Percentiles rank a stretch among this genome's conserved stretches.
phyloP scores from a whole-genome alignment of 495 filamentous ascomycete species.

The Xylaria longipes region DNA sequence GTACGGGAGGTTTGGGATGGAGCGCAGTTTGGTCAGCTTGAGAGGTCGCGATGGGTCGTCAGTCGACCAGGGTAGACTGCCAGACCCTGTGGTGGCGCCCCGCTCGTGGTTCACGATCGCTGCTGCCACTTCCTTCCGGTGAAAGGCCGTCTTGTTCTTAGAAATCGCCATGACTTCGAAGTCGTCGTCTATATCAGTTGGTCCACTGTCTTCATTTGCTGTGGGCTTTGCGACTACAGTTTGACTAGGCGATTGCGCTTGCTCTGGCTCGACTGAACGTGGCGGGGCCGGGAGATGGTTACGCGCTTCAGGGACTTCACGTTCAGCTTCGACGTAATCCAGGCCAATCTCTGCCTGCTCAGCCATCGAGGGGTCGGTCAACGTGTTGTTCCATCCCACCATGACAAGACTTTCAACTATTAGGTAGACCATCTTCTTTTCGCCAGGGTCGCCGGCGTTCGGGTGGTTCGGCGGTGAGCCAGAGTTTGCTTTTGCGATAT shows the following conservation, averaged over 20 bases:
- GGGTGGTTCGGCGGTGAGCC: not conserved
- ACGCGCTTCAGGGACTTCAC: not conserved
- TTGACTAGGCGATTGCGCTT: not conserved
- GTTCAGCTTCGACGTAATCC: not conserved
- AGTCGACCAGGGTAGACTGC: slow-evolving; percentile 34
- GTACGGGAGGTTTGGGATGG: slow-evolving; percentile 52
- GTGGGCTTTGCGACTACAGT: not conserved
- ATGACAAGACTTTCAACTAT: slow-evolving; percentile 48
- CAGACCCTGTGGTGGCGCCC: not conserved
- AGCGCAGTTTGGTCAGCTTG: slow-evolving; percentile 49
- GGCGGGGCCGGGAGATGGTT: not conserved
- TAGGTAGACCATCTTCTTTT: slow-evolving; percentile 42
- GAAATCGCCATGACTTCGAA: slow-evolving; percentile 41
- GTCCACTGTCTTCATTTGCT: slow-evolving; percentile 17
- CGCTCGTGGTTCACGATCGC: slow-evolving; percentile 19
- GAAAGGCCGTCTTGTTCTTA: slow-evolving; percentile 26
- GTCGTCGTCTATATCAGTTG: slow-evolving; percentile 36
- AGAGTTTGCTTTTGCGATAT: not conserved
- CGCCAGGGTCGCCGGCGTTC: not conserved
- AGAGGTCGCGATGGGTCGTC: slow-evolving; percentile 38
- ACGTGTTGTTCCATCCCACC: slow-evolving; percentile 48
- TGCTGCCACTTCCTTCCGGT: slow-evolving; percentile 28
- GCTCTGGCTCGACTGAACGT: not conserved
- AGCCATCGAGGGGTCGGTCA: slow-evolving; percentile 33
- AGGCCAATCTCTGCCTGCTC: slow-evolving; percentile 25